These are phyloP conservation scores for Austropuccinia psidii DNA, from an alignment of 1,284 basidiomycete genomes.

Conservation along the genomic window DNA sequence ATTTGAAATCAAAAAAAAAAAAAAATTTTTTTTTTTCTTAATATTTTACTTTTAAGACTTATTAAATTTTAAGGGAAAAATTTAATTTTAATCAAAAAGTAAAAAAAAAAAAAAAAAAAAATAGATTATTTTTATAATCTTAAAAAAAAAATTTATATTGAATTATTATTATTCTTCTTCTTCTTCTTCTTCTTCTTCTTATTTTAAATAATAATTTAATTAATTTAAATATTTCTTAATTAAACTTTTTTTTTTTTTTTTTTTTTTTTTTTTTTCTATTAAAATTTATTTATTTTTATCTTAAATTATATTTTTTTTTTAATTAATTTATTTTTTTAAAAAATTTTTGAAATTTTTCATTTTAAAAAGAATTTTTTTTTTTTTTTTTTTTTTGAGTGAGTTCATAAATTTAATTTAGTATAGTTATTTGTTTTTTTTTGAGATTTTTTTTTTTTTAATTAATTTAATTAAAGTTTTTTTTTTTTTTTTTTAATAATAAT, in stretches of 20 bases:
- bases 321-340: not conserved
- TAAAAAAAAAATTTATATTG: no score
- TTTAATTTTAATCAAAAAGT: no score
- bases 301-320: not conserved
- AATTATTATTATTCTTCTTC: not conserved
- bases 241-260: not conserved
- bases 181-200: not conserved
- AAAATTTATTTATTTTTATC: not conserved
- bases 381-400: not conserved
- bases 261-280: not conserved
- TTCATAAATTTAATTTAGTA: not conserved
- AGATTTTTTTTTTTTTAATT: not conserved
- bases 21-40: no score
- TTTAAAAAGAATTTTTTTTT: not conserved
- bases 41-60: no score
- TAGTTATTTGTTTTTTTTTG: not conserved
- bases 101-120: no score
- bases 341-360: not conserved
- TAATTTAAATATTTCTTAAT: no score
- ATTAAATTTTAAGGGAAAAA: no score
- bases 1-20: no score
- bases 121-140: no score
- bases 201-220: not conserved
- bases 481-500: not conserved
- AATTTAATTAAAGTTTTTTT: not conserved